Conservation (phyloP, 805 yeast genomes). For the Tetrapisispora arboricola region DNA sequence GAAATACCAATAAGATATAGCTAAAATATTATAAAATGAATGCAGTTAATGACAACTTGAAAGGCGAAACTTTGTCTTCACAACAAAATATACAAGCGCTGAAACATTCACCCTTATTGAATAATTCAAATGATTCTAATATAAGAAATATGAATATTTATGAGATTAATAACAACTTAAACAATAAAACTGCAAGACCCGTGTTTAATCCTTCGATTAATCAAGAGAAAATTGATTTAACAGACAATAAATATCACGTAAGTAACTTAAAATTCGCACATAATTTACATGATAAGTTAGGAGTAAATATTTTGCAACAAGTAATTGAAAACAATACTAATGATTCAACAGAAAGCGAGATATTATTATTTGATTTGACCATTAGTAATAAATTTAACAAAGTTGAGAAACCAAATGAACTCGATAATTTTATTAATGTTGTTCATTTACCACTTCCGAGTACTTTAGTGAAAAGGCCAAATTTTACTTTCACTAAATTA, state of each 20-base stretch:
- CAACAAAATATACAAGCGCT: neutral
- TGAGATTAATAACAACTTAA: neutral
- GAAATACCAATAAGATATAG: neutral
- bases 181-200: neutral
- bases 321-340: neutral
- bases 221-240: neutral
- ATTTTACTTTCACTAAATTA: slow-evolving; percentile 21
- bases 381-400: slow-evolving; percentile 1
- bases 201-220: neutral
- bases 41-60: neutral
- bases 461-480: slow-evolving; percentile 25
- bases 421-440: neutral
- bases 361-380: slow-evolving; percentile 2
- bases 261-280: neutral
- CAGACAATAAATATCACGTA: neutral
- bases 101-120: too few species aligned
- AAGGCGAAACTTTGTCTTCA: neutral
- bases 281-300: neutral
- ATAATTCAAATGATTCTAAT: neutral
- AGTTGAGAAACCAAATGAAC: neutral
- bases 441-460: slow-evolving; percentile 26
- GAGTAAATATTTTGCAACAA: neutral
- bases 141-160: neutral
- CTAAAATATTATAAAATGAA: neutral
- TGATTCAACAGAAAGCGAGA: neutral